phyloP scores from a whole-genome alignment of 371 early-diverging fungal species.

The Mortierella sp. region DNA sequence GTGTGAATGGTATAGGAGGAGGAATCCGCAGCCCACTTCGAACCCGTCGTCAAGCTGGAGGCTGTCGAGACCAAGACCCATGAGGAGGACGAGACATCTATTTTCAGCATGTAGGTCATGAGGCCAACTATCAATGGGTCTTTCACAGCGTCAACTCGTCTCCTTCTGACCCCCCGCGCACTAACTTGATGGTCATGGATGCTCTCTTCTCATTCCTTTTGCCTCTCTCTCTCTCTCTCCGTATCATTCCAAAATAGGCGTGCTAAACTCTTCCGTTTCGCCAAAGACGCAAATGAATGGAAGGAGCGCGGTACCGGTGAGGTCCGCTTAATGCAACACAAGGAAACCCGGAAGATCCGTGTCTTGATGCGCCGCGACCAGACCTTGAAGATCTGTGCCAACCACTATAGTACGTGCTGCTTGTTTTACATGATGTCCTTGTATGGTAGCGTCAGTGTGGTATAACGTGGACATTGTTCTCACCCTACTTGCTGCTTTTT shows the following conservation, averaged over 20 bases:
- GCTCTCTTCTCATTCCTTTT: neutral
- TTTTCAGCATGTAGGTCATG: constrained; percentile 91
- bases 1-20: constrained; percentile 59
- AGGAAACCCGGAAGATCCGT: constrained; percentile 86
- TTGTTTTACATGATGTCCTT: neutral
- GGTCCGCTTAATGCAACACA: constrained; percentile 93
- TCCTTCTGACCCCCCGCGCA: neutral
- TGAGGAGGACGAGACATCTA: constrained; percentile 93
- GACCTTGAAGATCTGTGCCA: constrained; percentile 98
- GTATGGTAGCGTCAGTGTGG: no score
- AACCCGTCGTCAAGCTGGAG: constrained; percentile 94
- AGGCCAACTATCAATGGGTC: no score
- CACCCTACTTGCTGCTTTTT: neutral
- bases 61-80: constrained; percentile 93
- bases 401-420: constrained; percentile 82
- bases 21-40: constrained; percentile 94
- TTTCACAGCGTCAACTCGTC: neutral
- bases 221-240: neutral
- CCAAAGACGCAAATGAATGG: constrained; percentile 91
- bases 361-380: constrained; percentile 98
- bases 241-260: constrained; percentile 72
- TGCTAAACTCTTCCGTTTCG: constrained; percentile 97
- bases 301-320: constrained; percentile 99
- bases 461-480: no score
- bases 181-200: no score